Base-by-base conservation (phyloP, 2,329 filamentous ascomycete species). In the Phyllosticta ampelicida region DNA sequence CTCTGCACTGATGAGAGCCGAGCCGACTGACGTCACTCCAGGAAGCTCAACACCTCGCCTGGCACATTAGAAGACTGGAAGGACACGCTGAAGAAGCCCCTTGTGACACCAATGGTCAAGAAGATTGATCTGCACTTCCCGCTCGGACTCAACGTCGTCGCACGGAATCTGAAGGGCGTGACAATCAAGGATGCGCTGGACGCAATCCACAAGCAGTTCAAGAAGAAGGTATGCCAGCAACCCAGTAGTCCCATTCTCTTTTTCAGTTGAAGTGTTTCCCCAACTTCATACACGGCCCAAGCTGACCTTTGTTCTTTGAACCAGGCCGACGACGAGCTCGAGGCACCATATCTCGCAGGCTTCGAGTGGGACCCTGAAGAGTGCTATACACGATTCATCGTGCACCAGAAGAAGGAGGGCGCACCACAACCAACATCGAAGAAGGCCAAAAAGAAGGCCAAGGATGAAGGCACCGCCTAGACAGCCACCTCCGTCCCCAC, bases 311-410 rank as follows among this genome's bases (percentile, higher is more conserved):
- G 4, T 48, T 16, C 3, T 9, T 11, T 28, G 13, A 19, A 58
- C 62, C 66, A 96, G 91, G 82, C 86, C 61, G 92, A 97, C 68
- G 92, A 97, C 71, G 92, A 96, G 73, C 80, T 97, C 61, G 88
- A 92, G 58, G 80, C 82, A 64, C 89, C 91, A 63, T 90, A 91
- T 80, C 86, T 97, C 65, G 86, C 86, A 68, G 92, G 92, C 64
- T 96, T 97, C 77, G 90, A 96, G 80, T 96, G 91, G 91, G 88
- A 96, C 75, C 89, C 87, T 72, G 87, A 95, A 66, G 89, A 95
- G 75, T 90, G 85, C 70, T 96, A 90, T 85, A 92, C 89, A 57
- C 83, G 84, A 63, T 81, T 97, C 68, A 79, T 95, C 67, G 90
- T 96, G 62, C 90, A 94, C 75, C 87, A 92, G 71, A 86, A 86